Evolutionary conservation across 176 grass and related monocot genomes (phyloP).

Genomic region (Ampelocalamus luodianensis): DNA sequence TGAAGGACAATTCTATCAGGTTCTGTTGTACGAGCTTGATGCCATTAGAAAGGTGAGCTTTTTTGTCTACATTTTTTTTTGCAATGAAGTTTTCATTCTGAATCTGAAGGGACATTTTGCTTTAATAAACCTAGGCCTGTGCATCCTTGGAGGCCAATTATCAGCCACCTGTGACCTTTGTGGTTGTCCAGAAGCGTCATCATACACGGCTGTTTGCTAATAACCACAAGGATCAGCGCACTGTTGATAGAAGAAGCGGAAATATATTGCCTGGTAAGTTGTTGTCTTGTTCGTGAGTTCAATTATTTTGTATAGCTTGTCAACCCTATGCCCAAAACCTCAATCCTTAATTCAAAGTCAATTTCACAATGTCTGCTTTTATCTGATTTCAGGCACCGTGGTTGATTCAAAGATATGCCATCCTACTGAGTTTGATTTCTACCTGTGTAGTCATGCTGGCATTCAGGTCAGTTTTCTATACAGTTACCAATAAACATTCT

Average conservation of each 20-base stretch:
- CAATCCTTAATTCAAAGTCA: conserved; percentile 5
- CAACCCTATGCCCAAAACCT: background rate
- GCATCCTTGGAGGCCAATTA: conserved; percentile 78
- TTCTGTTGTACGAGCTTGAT: conserved; percentile 67
- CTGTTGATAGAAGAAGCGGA: conserved; percentile 59
- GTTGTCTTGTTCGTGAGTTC: conserved; percentile 4
- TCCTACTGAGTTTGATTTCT: conserved; percentile 91
- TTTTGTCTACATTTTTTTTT: conserved; percentile 27
- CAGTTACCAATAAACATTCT: conserved; percentile 11
- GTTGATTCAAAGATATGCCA: conserved; percentile 85
- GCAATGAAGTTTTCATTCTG: background rate
- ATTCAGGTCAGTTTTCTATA: conserved; percentile 58
- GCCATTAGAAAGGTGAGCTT: conserved; percentile 69
- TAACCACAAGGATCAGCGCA: conserved; percentile 58
- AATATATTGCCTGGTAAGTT: conserved; percentile 73
- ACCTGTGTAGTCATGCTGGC: conserved; percentile 77
- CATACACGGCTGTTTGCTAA: conserved; percentile 76
- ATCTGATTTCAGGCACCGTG: conserved; percentile 56
- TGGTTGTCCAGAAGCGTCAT: conserved; percentile 87
- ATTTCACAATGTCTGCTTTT: background rate
- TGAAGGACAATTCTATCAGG: conserved; percentile 84
- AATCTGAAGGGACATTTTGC: conserved; percentile 4
- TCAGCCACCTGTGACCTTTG: conserved; percentile 75
- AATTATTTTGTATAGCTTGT: conserved; percentile 4
- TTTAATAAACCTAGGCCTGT: conserved; percentile 55